Conservation (phyloP, 352 stramenopile genomes). For the Pythium biforme region DNA sequence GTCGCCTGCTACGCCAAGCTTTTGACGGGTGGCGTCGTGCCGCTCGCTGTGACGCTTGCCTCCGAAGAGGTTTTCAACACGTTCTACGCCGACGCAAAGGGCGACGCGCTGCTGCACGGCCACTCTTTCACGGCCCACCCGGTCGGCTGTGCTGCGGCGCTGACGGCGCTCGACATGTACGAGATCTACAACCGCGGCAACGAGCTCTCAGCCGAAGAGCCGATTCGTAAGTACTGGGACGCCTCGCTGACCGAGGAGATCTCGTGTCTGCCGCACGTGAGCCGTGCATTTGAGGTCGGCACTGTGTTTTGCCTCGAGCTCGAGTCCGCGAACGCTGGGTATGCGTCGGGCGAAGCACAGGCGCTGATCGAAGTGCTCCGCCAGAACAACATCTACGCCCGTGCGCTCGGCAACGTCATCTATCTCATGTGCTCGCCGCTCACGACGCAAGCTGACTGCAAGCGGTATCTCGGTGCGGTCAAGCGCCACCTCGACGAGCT, state of each 20-base stretch:
- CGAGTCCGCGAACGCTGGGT: conserved; percentile 51
- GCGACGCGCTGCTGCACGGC: conserved; percentile 86
- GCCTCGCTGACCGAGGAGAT: conserved; percentile 40
- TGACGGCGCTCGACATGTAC: conserved; percentile 90
- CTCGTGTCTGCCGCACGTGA: conserved; percentile 49
- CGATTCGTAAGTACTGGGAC: conserved; percentile 64
- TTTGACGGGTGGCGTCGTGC: conserved; percentile 87
- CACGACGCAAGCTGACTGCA: conserved; percentile 60
- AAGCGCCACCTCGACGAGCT: conserved; percentile 44
- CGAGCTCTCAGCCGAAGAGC: not conserved
- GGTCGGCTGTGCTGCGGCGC: conserved; percentile 83
- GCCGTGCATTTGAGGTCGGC: conserved; percentile 70
- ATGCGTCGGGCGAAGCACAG: conserved; percentile 63
- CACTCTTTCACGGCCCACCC: conserved; percentile 93
- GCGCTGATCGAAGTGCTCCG: conserved; percentile 62
- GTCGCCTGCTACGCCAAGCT: conserved; percentile 92
- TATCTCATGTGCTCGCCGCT: conserved; percentile 87
- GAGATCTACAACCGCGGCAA: conserved; percentile 50
- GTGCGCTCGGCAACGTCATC: conserved; percentile 77
- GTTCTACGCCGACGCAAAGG: conserved; percentile 88
- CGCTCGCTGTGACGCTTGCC: conserved; percentile 83
- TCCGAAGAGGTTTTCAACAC: conserved; percentile 88
- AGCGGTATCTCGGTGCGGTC: conserved; percentile 52
- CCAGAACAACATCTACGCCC: conserved; percentile 70
- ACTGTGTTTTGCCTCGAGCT: conserved; percentile 81